phyloP scores from a whole-genome alignment of 2,329 filamentous ascomycete species.

The Aureobasidium sp. region DNA sequence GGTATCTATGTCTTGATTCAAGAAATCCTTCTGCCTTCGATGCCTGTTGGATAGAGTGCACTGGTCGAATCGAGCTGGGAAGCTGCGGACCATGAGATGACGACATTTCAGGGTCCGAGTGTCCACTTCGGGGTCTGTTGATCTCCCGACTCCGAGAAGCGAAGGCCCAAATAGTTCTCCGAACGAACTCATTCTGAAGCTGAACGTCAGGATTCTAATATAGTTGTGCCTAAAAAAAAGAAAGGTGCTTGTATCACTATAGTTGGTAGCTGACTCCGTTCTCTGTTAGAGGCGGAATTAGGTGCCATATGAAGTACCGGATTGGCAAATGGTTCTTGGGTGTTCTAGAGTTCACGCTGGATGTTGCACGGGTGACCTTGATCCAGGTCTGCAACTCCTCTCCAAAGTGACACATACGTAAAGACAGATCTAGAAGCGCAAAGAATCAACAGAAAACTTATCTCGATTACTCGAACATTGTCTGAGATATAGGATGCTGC shows the following conservation, averaged over 20 bases:
- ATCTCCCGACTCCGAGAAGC: slow-evolving; percentile 1
- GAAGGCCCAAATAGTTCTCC: neutral
- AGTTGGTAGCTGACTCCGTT: neutral
- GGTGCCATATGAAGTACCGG: too few relatives aligned
- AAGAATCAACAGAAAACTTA: too few relatives aligned
- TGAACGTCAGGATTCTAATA: neutral
- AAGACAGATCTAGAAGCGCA: too few relatives aligned
- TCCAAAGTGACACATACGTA: too few relatives aligned
- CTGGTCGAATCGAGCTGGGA: neutral
- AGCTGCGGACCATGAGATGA: neutral
- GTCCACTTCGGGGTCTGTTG: neutral
- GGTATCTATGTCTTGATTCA: neutral
- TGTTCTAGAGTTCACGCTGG: too few relatives aligned
- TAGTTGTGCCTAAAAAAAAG: too few relatives aligned
- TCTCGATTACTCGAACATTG: too few relatives aligned
- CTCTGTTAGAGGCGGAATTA: neutral
- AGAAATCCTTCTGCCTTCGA: slow-evolving; percentile 7
- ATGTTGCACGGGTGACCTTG: too few relatives aligned
- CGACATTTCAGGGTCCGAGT: slow-evolving; percentile 9
- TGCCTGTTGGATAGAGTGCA: neutral
- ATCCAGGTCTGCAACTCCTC: too few relatives aligned
- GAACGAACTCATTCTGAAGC: neutral
- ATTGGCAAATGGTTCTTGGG: too few relatives aligned
- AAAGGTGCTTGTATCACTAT: too few relatives aligned
- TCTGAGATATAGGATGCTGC: too few relatives aligned